These are phyloP conservation scores for Leccinum pellstonianum DNA, from an alignment of 768 basidiomycete genomes.

Conservation along the genomic window DNA sequence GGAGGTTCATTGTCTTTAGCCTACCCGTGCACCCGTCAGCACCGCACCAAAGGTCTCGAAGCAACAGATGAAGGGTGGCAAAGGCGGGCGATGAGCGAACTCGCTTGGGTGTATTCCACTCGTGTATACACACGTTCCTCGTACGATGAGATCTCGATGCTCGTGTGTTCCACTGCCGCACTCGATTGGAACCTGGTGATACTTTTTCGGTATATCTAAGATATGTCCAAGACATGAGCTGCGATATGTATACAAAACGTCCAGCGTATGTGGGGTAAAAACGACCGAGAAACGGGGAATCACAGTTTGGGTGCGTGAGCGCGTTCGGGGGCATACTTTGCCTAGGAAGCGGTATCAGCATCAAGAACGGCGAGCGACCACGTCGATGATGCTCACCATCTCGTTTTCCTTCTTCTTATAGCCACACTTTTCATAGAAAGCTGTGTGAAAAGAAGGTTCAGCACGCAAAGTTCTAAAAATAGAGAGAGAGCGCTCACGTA, in stretches of 20 bases:
- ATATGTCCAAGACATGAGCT: constrained; percentile 18
- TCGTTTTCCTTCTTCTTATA: constrained; percentile 88
- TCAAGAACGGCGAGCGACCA: not conserved
- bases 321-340: constrained; percentile 55
- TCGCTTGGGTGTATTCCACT: constrained; percentile 6
- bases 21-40: constrained; percentile 52
- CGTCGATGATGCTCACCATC: constrained; percentile 57
- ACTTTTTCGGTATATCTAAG: constrained; percentile 1
- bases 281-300: not conserved
- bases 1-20: constrained; percentile 34
- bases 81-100: constrained; percentile 61
- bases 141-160: constrained; percentile 16
- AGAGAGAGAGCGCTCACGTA: constrained; percentile 61
- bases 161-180: constrained; percentile 8
- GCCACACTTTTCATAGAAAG: constrained; percentile 97
- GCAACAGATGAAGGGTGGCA: constrained; percentile 94
- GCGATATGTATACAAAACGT: constrained; percentile 11
- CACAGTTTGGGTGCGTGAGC: constrained; percentile 21
- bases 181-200: not conserved
- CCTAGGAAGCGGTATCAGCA: constrained; percentile 36
- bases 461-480: constrained; percentile 4
- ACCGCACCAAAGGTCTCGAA: constrained; percentile 86
- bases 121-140: constrained; percentile 26
- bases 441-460: constrained; percentile 40
- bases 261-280: constrained; percentile 5